Percentiles rank a stretch among this genome's conserved stretches.
These are phyloP conservation scores for Inonotus hispidus DNA, from an alignment of 1,284 basidiomycete species.

Conservation along the genomic window DNA sequence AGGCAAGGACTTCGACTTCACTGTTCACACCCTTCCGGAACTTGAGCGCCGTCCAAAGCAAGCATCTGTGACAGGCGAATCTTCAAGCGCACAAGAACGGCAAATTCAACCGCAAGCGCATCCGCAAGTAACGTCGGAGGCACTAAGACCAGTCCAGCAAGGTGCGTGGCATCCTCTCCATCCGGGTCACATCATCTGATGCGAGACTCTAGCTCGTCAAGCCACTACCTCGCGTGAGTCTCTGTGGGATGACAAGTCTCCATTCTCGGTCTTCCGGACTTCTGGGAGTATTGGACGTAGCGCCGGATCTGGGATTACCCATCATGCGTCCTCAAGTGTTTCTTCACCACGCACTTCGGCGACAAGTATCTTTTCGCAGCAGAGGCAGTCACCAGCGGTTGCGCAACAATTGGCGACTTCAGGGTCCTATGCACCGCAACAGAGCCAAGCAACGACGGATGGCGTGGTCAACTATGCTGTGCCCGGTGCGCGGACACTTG, in stretches of 20 bases:
- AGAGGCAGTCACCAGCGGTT: slow-evolving; percentile 12
- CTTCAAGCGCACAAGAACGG: neutral
- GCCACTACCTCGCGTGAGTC: slow-evolving; percentile 55
- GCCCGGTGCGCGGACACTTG: slow-evolving; percentile 68
- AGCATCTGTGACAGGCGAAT: neutral
- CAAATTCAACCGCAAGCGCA: neutral
- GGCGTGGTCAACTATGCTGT: slow-evolving; percentile 16
- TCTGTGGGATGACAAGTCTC: slow-evolving; percentile 75
- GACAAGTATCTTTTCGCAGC: slow-evolving; percentile 1
- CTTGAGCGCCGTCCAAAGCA: slow-evolving; percentile 20
- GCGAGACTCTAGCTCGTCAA: slow-evolving; percentile 25
- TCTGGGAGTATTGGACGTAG: slow-evolving; percentile 23
- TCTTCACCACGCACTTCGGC: neutral
- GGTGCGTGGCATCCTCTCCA: slow-evolving; percentile 19
- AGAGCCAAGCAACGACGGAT: neutral
- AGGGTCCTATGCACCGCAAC: neutral
- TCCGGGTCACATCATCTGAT: neutral
- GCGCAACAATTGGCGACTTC: slow-evolving; percentile 1
- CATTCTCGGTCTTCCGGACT: slow-evolving; percentile 54
- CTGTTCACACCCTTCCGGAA: slow-evolving; percentile 38
- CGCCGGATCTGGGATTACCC: slow-evolving; percentile 8
- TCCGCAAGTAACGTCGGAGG: neutral
- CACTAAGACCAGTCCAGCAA: slow-evolving; percentile 16
- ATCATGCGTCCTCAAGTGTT: slow-evolving; percentile 11
- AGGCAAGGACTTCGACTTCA: slow-evolving; percentile 95